Conservation (phyloP, 2,329 filamentous ascomycete genomes). For the Cordyceps javanica region DNA sequence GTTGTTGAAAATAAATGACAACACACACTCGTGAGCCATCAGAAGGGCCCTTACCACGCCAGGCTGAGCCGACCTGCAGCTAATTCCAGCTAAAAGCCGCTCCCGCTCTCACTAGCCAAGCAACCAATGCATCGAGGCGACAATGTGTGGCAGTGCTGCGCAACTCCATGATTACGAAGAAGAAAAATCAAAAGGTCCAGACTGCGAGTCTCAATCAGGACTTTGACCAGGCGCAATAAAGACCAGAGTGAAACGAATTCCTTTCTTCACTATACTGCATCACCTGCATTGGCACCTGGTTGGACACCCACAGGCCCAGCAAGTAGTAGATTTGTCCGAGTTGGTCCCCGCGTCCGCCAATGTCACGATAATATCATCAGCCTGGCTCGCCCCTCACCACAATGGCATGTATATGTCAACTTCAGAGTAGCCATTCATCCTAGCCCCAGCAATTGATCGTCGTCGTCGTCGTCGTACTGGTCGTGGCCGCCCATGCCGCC, state of each 20-base stretch:
- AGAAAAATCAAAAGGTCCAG: too few species aligned
- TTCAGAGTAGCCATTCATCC: neutral
- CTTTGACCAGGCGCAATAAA: too few species aligned
- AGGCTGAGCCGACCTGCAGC: neutral
- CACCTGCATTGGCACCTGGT: too few species aligned
- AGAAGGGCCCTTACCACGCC: neutral
- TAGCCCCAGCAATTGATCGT: neutral
- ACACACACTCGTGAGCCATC: too few species aligned
- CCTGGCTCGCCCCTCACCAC: neutral
- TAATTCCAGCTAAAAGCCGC: slow-evolving; percentile 9
- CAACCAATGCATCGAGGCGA: neutral
- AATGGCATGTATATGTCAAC: neutral
- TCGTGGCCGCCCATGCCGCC: neutral
- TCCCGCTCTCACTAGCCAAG: neutral
- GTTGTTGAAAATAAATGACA: neutral
- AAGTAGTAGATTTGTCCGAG: too few species aligned
- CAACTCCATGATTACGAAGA: neutral
- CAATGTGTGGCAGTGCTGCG: neutral
- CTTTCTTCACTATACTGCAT: too few species aligned
- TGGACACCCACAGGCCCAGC: too few species aligned
- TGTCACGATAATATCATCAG: too few species aligned
- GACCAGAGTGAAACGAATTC: too few species aligned
- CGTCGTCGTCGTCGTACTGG: neutral
- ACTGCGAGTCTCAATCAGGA: too few species aligned
- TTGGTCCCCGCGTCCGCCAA: too few species aligned